A percentile compares a stretch with the other conserved stretches of the same genome.
Evolutionary conservation across 495 filamentous ascomycete species (phyloP).

Genomic region (Penicillium robsamsonii): DNA sequence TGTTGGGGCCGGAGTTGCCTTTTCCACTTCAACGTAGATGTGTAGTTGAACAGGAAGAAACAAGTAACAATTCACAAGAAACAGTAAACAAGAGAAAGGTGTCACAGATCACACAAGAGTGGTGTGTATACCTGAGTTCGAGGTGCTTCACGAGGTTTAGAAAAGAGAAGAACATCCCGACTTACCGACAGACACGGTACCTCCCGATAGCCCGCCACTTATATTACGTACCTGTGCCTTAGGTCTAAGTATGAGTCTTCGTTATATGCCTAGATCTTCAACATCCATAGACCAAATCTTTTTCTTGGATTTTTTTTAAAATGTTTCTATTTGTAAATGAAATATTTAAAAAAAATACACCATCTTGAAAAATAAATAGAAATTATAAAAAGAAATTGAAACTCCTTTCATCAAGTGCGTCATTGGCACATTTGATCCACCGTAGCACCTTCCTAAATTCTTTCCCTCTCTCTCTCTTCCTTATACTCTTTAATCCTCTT

Average conservation of each 20-base stretch:
- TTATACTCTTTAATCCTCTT: conserved; percentile 6
- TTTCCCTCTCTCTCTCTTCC: conserved; percentile 1
- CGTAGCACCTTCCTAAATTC: conserved; percentile 13
- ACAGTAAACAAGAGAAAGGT: background rate
- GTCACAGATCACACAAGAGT: background rate
- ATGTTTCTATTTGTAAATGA: background rate
- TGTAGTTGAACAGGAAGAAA: background rate
- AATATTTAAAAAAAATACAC: background rate
- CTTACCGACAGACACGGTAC: conserved; percentile 29
- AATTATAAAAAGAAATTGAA: background rate
- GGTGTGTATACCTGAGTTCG: background rate
- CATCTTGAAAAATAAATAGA: background rate
- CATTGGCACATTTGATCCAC: conserved; percentile 10
- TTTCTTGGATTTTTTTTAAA: background rate
- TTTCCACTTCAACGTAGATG: background rate
- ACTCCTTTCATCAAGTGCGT: conserved; percentile 17
- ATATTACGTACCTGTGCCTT: background rate
- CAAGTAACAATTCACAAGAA: background rate
- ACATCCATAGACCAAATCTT: background rate
- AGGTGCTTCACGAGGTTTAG: conserved; percentile 7
- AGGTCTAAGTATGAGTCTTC: no score
- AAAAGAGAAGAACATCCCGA: conserved; percentile 24
- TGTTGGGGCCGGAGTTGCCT: background rate
- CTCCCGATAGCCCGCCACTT: conserved; percentile 23
- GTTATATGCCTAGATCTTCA: background rate